These are phyloP conservation scores for Lathyrus tuberosus DNA, from an alignment of 306 rosid species.

Conservation along the genomic window DNA sequence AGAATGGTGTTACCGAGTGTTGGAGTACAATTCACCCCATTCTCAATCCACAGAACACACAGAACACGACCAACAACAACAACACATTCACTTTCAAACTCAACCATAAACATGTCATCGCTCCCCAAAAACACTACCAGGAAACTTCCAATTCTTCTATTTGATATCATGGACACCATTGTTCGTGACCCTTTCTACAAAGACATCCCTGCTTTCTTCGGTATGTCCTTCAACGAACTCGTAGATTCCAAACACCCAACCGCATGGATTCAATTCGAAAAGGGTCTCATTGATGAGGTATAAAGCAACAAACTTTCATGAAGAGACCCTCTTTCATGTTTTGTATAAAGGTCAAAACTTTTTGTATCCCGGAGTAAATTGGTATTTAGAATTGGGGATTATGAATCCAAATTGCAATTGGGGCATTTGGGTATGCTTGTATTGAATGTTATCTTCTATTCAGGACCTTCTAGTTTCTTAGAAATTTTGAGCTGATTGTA, in stretches of 20 bases:
- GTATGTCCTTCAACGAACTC: conserved; percentile 80
- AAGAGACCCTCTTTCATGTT: conserved; percentile 32
- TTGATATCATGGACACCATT: conserved; percentile 90
- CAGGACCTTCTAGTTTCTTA: no score
- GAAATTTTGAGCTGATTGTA: no score
- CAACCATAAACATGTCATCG: conserved; percentile 40
- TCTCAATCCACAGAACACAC: conserved; percentile 22
- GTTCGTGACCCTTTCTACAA: conserved; percentile 94
- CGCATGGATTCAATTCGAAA: conserved; percentile 86
- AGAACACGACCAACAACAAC: background rate
- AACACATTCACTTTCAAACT: conserved; percentile 10
- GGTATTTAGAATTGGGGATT: background rate
- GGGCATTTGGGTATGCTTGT: conserved; percentile 17
- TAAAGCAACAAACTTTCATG: background rate
- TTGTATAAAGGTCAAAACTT: conserved; percentile 31
- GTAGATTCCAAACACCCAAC: conserved; percentile 82
- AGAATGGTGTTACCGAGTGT: conserved; percentile 34
- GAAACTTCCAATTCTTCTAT: conserved; percentile 82
- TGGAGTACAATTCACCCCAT: conserved; percentile 23
- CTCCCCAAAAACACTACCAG: conserved; percentile 30
- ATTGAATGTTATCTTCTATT: background rate
- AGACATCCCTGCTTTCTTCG: conserved; percentile 85
- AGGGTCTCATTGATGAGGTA: conserved; percentile 94
- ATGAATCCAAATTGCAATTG: conserved; percentile 9
- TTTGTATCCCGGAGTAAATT: background rate